Conservation (phyloP, 1,139 yeast species). For the Candida freyschussii region DNA sequence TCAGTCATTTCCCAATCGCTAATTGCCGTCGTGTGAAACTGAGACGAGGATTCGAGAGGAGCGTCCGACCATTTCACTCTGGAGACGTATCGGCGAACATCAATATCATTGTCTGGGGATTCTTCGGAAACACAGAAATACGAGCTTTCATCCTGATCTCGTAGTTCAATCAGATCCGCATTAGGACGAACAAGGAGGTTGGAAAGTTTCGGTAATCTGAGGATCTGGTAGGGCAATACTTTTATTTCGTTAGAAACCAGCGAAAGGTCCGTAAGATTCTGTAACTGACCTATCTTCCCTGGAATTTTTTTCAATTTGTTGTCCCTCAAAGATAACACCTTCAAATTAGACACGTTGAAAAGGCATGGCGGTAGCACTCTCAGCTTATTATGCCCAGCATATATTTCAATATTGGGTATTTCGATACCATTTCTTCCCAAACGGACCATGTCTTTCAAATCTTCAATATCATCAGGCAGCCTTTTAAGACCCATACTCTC, state of each 20-base stretch:
- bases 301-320: slow-evolving; percentile 49
- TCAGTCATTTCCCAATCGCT: slow-evolving; percentile 14
- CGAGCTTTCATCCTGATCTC: slow-evolving; percentile 14
- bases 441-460: slow-evolving; percentile 45
- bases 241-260: slow-evolving; percentile 47
- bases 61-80: slow-evolving; percentile 22
- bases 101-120: slow-evolving; percentile 6
- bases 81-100: slow-evolving; percentile 22
- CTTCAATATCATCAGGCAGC: slow-evolving; percentile 53
- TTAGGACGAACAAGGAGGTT: slow-evolving; percentile 50
- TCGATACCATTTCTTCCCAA: slow-evolving; percentile 34
- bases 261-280: slow-evolving; percentile 43
- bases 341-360: slow-evolving; percentile 44
- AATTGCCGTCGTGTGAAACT: not conserved
- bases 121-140: slow-evolving; percentile 17
- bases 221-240: slow-evolving; percentile 51
- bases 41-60: slow-evolving; percentile 10
- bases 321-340: slow-evolving; percentile 50
- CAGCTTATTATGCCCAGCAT: slow-evolving; percentile 48
- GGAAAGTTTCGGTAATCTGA: slow-evolving; percentile 38
- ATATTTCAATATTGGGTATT: slow-evolving; percentile 39
- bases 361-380: slow-evolving; percentile 45
- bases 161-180: slow-evolving; percentile 29
- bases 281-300: slow-evolving; percentile 43
- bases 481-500: slow-evolving; percentile 39